phyloP scores from a whole-genome alignment of 23 red algal genomes.

The Agarophyton chilense region DNA sequence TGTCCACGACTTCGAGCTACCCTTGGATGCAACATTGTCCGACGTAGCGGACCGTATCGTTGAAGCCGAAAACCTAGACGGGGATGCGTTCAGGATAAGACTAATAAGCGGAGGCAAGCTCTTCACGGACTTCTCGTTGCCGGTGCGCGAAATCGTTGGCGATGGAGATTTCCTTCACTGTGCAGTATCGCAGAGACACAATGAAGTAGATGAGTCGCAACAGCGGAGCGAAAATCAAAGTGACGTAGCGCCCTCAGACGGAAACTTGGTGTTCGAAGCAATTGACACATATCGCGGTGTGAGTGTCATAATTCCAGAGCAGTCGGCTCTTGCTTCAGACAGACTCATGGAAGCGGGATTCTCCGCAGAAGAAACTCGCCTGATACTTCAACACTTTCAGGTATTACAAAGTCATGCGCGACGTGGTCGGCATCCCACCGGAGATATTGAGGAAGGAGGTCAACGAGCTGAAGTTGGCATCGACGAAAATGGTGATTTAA shows the following conservation, averaged over 20 bases:
- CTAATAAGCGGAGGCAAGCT: conserved; percentile 56
- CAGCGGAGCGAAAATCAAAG: neutral
- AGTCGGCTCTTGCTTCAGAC: conserved; percentile 3
- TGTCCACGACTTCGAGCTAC: conserved; percentile 56
- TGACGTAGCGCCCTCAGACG: neutral
- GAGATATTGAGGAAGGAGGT: conserved; percentile 48
- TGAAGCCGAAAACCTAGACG: conserved; percentile 43
- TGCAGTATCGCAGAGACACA: neutral
- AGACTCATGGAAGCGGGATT: conserved; percentile 48
- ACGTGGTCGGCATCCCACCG: neutral
- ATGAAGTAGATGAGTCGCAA: neutral
- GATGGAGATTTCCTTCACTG: conserved; percentile 57
- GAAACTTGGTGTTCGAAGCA: conserved; percentile 13
- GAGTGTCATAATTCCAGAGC: conserved; percentile 54
- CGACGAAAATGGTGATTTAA: conserved; percentile 6
- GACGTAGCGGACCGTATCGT: conserved; percentile 23
- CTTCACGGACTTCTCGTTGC: conserved; percentile 21
- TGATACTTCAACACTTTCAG: conserved; percentile 39
- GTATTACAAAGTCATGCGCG: conserved; percentile 19
- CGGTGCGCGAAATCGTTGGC: conserved; percentile 29
- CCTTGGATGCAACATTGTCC: conserved; percentile 3
- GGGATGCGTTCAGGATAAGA: neutral
- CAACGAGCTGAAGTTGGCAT: neutral
- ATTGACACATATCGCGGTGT: conserved; percentile 37
- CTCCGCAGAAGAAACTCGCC: conserved; percentile 27